These are phyloP conservation scores for Silene latifolia DNA, from an alignment of 148 eudicot genomes.

Conservation along the genomic window DNA sequence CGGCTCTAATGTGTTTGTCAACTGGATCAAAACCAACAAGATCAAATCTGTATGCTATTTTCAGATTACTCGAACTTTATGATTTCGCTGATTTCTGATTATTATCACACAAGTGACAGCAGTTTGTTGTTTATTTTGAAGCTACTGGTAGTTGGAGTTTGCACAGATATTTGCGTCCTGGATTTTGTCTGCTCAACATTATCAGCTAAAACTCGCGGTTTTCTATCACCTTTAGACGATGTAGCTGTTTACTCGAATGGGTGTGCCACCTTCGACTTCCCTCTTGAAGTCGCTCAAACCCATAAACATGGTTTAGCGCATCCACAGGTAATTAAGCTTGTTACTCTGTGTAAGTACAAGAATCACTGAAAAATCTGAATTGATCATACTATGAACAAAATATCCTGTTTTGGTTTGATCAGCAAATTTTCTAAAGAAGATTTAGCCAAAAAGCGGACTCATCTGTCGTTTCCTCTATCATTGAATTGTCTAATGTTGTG, in stretches of 20 bases:
- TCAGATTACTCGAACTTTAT: too few relatives aligned
- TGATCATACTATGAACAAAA: neutral
- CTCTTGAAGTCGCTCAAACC: constrained; percentile 49
- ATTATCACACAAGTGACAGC: neutral
- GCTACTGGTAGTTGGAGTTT: constrained; percentile 85
- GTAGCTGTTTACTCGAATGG: constrained; percentile 75
- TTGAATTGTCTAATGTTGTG: neutral
- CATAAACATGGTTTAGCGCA: constrained; percentile 62
- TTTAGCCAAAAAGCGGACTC: too few relatives aligned
- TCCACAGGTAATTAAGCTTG: constrained; percentile 61
- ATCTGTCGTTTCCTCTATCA: neutral
- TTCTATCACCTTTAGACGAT: constrained; percentile 68
- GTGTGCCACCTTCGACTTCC: constrained; percentile 90
- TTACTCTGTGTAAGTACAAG: too few relatives aligned
- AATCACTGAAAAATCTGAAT: neutral
- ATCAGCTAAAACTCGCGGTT: constrained; percentile 78
- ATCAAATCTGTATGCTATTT: constrained; percentile 55
- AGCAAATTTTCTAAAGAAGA: too few relatives aligned
- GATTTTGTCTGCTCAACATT: constrained; percentile 85
- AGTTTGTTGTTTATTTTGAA: constrained; percentile 18
- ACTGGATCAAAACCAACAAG: constrained; percentile 86
- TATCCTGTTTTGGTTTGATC: too few relatives aligned
- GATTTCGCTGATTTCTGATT: too few relatives aligned
- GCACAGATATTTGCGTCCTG: constrained; percentile 91
- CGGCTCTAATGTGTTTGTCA: constrained; percentile 78